phyloP scores from a whole-genome alignment of 75 land plant genomes.

The Selaginella moellendorffii region DNA sequence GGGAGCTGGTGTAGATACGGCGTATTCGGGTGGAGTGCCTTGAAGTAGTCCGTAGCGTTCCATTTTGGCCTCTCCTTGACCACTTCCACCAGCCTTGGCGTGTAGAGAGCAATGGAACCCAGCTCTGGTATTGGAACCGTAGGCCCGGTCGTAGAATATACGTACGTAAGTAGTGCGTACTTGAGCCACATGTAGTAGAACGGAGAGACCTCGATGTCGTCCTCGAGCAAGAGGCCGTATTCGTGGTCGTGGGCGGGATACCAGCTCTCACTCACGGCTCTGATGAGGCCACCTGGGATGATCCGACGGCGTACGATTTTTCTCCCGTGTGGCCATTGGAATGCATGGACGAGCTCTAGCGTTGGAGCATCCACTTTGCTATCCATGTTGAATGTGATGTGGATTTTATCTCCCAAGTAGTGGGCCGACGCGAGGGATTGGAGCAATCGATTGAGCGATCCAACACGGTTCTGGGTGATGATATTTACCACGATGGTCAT shows the following conservation, averaged over 20 bases:
- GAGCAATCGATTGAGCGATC: neutral
- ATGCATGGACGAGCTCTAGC: neutral
- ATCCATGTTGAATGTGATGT: slow-evolving; percentile 6
- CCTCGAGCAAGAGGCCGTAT: neutral
- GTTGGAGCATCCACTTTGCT: neutral
- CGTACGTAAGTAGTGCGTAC: neutral
- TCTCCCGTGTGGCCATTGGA: slow-evolving; percentile 5
- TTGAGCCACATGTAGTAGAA: slow-evolving; percentile 7
- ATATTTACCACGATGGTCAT: neutral
- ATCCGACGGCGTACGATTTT: neutral
- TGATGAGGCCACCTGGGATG: slow-evolving; percentile 1
- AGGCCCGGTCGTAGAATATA: neutral
- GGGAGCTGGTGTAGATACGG: slow-evolving; percentile 15
- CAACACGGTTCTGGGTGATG: slow-evolving; percentile 4
- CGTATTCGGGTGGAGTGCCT: neutral
- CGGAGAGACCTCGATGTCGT: slow-evolving; percentile 7
- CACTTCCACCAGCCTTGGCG: slow-evolving; percentile 1
- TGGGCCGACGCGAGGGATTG: neutral
- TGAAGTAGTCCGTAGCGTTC: slow-evolving; percentile 1
- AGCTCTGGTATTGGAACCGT: neutral
- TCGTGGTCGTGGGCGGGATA: slow-evolving; percentile 6
- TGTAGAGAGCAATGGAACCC: slow-evolving; percentile 2
- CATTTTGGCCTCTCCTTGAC: neutral
- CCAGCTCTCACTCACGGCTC: slow-evolving; percentile 9
- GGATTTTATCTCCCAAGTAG: slow-evolving; percentile 8